A percentile compares a stretch with the other conserved stretches of the same genome.
Conservation (phyloP, 1,139 yeast genomes). For the Kodamaea suecica region DNA sequence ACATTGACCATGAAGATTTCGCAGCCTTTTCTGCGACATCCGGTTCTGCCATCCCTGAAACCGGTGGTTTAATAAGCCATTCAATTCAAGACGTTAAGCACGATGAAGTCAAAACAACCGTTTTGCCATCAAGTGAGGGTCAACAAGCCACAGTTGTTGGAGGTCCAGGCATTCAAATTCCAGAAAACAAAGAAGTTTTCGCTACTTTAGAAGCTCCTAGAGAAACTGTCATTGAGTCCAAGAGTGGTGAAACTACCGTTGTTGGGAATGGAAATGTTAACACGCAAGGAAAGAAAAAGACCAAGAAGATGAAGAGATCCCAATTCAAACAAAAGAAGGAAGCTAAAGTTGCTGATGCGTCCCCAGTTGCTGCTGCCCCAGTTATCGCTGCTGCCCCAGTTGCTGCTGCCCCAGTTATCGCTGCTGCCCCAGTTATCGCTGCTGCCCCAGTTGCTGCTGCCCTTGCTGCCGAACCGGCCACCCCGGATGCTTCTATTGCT, state of each 20-base stretch:
- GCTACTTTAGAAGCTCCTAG: slow-evolving; percentile 38
- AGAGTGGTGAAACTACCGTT: slow-evolving; percentile 18
- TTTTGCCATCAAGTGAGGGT: slow-evolving; percentile 52
- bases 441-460: slow-evolving; percentile 9
- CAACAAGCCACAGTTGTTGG: slow-evolving; percentile 47
- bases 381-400: slow-evolving; percentile 13
- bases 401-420: slow-evolving; percentile 11
- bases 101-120: slow-evolving; percentile 45
- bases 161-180: slow-evolving; percentile 55
- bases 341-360: slow-evolving; percentile 13
- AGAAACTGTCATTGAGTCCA: slow-evolving; percentile 36
- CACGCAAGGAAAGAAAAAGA: slow-evolving; percentile 44
- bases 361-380: slow-evolving; percentile 11
- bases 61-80: slow-evolving; percentile 23
- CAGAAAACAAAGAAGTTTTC: slow-evolving; percentile 37
- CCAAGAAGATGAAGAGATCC: slow-evolving; percentile 48
- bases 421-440: slow-evolving; percentile 15
- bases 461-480: slow-evolving; percentile 7
- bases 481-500: slow-evolving; percentile 10
- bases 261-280: slow-evolving; percentile 17
- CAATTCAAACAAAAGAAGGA: slow-evolving; percentile 46
- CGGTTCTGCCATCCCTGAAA: slow-evolving; percentile 41
- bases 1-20: slow-evolving; percentile 43
- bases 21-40: slow-evolving; percentile 5
- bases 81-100: slow-evolving; percentile 37